phyloP scores from a whole-genome alignment of 495 filamentous ascomycete genomes.

The Pseudoneurospora amorphoporcata region DNA sequence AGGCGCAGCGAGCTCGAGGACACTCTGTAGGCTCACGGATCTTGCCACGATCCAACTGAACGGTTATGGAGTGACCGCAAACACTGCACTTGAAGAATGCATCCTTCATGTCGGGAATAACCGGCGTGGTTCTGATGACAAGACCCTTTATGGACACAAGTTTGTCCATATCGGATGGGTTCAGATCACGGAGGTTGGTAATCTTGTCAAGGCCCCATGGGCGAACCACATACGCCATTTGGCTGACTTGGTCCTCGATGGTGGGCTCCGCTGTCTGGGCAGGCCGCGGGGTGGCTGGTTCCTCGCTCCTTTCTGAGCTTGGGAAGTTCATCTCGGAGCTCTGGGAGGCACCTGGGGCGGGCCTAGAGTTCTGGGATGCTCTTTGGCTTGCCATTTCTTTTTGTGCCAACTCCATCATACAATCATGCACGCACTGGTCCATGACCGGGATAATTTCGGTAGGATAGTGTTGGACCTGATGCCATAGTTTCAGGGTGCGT shows the following conservation, averaged over 20 bases:
- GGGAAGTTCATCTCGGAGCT: slow-evolving; percentile 64
- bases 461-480: slow-evolving; percentile 85
- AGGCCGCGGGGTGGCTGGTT: slow-evolving; percentile 27
- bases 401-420: slow-evolving; percentile 81
- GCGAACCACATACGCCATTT: slow-evolving; percentile 71
- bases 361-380: slow-evolving; percentile 7
- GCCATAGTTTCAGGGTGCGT: slow-evolving; percentile 84
- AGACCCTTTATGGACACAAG: slow-evolving; percentile 92
- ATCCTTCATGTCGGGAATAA: slow-evolving; percentile 94
- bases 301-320: slow-evolving; percentile 58
- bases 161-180: slow-evolving; percentile 81
- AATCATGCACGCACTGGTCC: slow-evolving; percentile 87
- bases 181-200: slow-evolving; percentile 89
- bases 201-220: slow-evolving; percentile 81
- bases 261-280: slow-evolving; percentile 16
- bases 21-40: slow-evolving; percentile 92
- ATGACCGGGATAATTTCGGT: slow-evolving; percentile 94
- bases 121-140: slow-evolving; percentile 88
- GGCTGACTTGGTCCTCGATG: slow-evolving; percentile 51
- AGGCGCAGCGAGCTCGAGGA: slow-evolving; percentile 71
- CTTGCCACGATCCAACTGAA: slow-evolving; percentile 88
- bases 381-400: slow-evolving; percentile 67
- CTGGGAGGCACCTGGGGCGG: slow-evolving; percentile 30
- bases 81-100: slow-evolving; percentile 92
- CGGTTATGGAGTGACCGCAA: slow-evolving; percentile 81